phyloP scores from a whole-genome alignment of 2,329 filamentous ascomycete genomes.

The Metarhizium guizhouense region DNA sequence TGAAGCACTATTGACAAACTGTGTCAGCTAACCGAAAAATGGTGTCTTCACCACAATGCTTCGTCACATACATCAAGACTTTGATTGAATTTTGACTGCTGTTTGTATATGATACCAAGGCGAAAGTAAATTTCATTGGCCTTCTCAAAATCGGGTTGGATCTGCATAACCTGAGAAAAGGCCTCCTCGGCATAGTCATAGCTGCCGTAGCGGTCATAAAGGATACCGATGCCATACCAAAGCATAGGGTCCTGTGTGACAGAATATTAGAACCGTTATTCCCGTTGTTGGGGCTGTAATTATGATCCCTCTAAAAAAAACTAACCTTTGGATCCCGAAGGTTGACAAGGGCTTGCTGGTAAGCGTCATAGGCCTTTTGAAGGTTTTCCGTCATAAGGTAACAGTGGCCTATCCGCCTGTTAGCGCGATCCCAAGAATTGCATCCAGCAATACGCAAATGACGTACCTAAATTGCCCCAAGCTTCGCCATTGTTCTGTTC shows the following conservation, averaged over 20 bases:
- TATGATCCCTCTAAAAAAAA: not conserved
- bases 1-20: constrained; percentile 67
- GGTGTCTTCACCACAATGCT: not conserved
- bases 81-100: constrained; percentile 86
- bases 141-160: constrained; percentile 96
- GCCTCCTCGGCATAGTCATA: constrained; percentile 96
- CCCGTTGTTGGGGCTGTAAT: constrained; percentile 4
- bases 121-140: constrained; percentile 98
- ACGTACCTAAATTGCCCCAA: constrained; percentile 85
- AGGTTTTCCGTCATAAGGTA: constrained; percentile 98
- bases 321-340: constrained; percentile 83
- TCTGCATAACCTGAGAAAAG: constrained; percentile 97
- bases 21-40: not conserved
- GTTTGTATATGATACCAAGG: constrained; percentile 98
- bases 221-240: constrained; percentile 97
- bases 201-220: constrained; percentile 94
- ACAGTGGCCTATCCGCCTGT: constrained; percentile 65
- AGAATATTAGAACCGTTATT: not conserved
- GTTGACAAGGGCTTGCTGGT: constrained; percentile 91
- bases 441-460: constrained; percentile 15
- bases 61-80: constrained; percentile 71
- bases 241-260: constrained; percentile 73
- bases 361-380: constrained; percentile 92
- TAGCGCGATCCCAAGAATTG: not conserved
- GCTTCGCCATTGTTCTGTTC: constrained; percentile 87